A percentile compares a stretch with the other conserved stretches of the same genome.
Conservation (phyloP, 2,329 filamentous ascomycete genomes). For the Fusarium dimerum region DNA sequence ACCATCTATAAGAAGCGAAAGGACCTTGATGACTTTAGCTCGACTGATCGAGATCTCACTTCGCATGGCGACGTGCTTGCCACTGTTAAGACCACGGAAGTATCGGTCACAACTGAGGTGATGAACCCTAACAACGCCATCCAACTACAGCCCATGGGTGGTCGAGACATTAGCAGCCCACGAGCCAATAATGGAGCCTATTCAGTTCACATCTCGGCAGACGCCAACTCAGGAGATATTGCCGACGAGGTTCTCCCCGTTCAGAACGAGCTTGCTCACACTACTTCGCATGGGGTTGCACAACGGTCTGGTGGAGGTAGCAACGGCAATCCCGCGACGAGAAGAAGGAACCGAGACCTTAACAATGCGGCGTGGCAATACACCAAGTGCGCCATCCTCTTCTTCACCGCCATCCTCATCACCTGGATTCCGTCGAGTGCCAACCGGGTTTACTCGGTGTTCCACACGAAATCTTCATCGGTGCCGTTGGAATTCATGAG, state of each 20-base stretch:
- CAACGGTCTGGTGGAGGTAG: conserved; percentile 21
- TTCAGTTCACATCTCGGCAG: conserved; percentile 53
- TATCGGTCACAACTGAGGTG: conserved; percentile 60
- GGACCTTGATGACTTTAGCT: conserved; percentile 58
- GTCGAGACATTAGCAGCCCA: conserved; percentile 13
- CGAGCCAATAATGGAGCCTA: conserved; percentile 38
- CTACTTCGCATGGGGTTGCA: conserved; percentile 9
- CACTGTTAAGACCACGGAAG: conserved; percentile 61
- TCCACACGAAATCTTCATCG: conserved; percentile 52
- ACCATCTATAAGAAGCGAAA: conserved; percentile 69
- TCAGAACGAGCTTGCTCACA: conserved; percentile 18
- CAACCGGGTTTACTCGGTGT: conserved; percentile 73
- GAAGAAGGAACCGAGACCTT: conserved; percentile 49
- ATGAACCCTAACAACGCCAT: conserved; percentile 20
- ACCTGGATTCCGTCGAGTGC: conserved; percentile 78
- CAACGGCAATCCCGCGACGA: conserved; percentile 28
- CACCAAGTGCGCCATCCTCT: conserved; percentile 69
- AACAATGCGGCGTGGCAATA: conserved; percentile 69
- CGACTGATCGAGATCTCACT: conserved; percentile 44
- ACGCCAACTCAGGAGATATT: conserved; percentile 16
- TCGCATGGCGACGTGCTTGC: conserved; percentile 46
- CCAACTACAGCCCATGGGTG: conserved; percentile 26
- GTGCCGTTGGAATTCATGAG: conserved; percentile 68
- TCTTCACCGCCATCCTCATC: conserved; percentile 70
- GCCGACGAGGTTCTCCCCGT: conserved; percentile 31